A percentile compares a stretch with the other conserved stretches of the same genome.
Evolutionary conservation across 352 stramenopile species (phyloP).

Genomic region (Halophytophthora polymorphica): DNA sequence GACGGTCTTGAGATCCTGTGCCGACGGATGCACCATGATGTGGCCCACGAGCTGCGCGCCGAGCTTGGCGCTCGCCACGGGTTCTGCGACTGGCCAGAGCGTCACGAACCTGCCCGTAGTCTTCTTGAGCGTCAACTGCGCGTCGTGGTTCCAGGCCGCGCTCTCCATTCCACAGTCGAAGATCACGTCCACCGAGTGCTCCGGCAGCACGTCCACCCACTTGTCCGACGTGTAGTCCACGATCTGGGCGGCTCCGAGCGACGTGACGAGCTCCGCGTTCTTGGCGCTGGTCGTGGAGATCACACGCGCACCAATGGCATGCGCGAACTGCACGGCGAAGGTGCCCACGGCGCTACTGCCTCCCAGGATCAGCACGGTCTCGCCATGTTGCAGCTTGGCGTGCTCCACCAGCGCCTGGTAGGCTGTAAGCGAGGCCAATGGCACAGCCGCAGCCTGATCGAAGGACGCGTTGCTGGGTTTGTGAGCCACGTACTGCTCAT

Average conservation of each 20-base stretch:
- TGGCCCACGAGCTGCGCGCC: no score
- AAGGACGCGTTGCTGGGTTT: conserved; percentile 47
- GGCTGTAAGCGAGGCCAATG: conserved; percentile 30
- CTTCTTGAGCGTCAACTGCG: conserved; percentile 20
- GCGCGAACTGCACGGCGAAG: conserved; percentile 42
- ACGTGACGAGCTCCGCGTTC: conserved; percentile 24
- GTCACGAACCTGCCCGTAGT: conserved; percentile 12
- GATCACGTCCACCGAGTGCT: conserved; percentile 29
- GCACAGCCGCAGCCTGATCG: conserved; percentile 33
- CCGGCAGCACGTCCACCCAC: conserved; percentile 20
- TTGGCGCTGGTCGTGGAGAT: conserved; percentile 21
- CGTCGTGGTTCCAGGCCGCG: conserved; percentile 18
- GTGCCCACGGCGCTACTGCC: conserved; percentile 33
- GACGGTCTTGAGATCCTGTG: conserved; percentile 31
- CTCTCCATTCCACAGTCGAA: conserved; percentile 33
- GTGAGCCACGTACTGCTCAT: conserved; percentile 31
- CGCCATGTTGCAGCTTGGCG: conserved; percentile 34
- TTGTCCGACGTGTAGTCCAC: conserved; percentile 34
- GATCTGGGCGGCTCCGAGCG: conserved; percentile 23
- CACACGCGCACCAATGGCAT: conserved; percentile 22
- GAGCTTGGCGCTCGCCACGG: background rate
- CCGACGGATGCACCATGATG: conserved; percentile 1
- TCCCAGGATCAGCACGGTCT: conserved; percentile 45
- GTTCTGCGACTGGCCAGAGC: conserved; percentile 7
- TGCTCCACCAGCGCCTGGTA: conserved; percentile 35